These are phyloP conservation scores for Fusarium sp. DNA, from an alignment of 2,329 filamentous ascomycete genomes.

Conservation along the genomic window DNA sequence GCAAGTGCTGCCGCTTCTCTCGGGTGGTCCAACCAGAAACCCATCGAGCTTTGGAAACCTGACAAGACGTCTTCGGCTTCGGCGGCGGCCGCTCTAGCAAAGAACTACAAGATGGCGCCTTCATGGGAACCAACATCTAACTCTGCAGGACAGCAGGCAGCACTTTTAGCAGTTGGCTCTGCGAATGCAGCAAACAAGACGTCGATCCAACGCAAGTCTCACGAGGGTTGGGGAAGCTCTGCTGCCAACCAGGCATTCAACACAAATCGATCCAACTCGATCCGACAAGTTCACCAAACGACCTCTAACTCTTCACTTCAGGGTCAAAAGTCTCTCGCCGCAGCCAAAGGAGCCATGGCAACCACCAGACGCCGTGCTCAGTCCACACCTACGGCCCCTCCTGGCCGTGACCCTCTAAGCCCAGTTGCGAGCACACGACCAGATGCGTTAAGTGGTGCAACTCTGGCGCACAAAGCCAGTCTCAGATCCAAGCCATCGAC, in stretches of 20 bases:
- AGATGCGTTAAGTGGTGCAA: constrained; percentile 81
- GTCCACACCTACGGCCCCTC: constrained; percentile 66
- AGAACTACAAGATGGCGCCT: constrained; percentile 58
- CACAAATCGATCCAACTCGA: constrained; percentile 49
- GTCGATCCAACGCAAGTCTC: constrained; percentile 36
- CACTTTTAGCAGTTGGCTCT: constrained; percentile 69
- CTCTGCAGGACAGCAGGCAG: constrained; percentile 78
- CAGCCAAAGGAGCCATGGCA: constrained; percentile 82
- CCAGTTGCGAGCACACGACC: constrained; percentile 59
- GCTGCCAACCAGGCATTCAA: constrained; percentile 76
- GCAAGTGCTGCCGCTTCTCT: constrained; percentile 81
- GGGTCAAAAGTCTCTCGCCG: constrained; percentile 75
- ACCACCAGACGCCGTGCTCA: constrained; percentile 70
- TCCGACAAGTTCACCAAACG: constrained; percentile 33
- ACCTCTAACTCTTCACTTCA: constrained; percentile 57
- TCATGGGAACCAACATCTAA: constrained; percentile 73
- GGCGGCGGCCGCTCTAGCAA: constrained; percentile 57
- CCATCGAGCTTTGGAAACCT: constrained; percentile 75
- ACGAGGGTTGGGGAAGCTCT: constrained; percentile 69
- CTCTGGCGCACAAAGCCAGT: constrained; percentile 70
- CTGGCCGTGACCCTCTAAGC: constrained; percentile 29
- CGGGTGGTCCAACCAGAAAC: constrained; percentile 77
- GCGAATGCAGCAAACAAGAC: constrained; percentile 48
- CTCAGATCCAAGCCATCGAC: constrained; percentile 58
- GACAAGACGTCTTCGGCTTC: constrained; percentile 65